Percentiles rank a stretch among this genome's conserved stretches.
These are phyloP conservation scores for Hemileia vastatrix DNA, from an alignment of 1,284 basidiomycete genomes.

Conservation along the genomic window DNA sequence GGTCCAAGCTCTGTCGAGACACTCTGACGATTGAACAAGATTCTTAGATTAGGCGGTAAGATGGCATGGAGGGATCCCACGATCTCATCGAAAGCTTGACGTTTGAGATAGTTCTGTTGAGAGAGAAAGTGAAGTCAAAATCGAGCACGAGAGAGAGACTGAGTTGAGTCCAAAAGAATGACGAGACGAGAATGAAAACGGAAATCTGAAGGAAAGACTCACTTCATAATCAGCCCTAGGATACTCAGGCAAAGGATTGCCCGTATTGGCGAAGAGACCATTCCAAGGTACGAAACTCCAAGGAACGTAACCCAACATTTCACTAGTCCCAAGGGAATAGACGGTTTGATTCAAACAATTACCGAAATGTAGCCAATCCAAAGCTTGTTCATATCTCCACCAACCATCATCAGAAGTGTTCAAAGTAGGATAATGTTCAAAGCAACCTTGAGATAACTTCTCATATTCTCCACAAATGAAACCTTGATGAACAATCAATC, in stretches of 20 bases:
- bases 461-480: slow-evolving; percentile 74
- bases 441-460: slow-evolving; percentile 76
- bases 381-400: slow-evolving; percentile 60
- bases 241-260: slow-evolving; percentile 61
- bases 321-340: slow-evolving; percentile 62
- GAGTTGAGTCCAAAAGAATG: slow-evolving; percentile 36
- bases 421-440: slow-evolving; percentile 77
- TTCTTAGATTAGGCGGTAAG: slow-evolving; percentile 47
- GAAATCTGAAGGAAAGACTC: slow-evolving; percentile 31
- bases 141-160: slow-evolving; percentile 34
- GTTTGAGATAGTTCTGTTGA: no score
- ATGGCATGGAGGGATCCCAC: slow-evolving; percentile 58
- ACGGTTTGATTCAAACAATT: slow-evolving; percentile 62
- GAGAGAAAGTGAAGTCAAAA: slow-evolving; percentile 31
- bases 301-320: slow-evolving; percentile 66
- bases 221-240: slow-evolving; percentile 80
- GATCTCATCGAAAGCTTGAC: slow-evolving; percentile 73
- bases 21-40: slow-evolving; percentile 55
- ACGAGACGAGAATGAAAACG: slow-evolving; percentile 29
- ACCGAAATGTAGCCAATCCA: slow-evolving; percentile 74
- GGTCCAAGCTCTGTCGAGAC: slow-evolving; percentile 66
- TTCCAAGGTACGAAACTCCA: slow-evolving; percentile 40
- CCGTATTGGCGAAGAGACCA: slow-evolving; percentile 38
- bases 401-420: slow-evolving; percentile 69
- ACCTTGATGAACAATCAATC: slow-evolving; percentile 64